Evolutionary conservation across 1,284 basidiomycete species (phyloP), one percentile per base, ranked within the genome.

Genomic region (Papiliotrema flavescens): DNA sequence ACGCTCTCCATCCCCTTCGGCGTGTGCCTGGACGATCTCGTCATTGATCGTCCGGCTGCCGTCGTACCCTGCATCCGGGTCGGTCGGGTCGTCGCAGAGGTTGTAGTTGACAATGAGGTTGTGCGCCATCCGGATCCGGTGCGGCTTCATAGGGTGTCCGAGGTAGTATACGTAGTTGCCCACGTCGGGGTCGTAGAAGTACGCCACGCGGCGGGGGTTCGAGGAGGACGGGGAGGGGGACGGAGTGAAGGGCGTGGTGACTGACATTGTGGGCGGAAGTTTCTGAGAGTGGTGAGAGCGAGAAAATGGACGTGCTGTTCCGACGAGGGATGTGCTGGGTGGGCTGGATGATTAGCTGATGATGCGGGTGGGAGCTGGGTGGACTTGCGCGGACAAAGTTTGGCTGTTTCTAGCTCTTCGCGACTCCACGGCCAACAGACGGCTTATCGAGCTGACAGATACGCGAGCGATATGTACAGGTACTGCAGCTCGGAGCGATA

Each of bases 81-180:
- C 66, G 55, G 66, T 66, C n/a, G n/a, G n/a, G 52, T 62, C 66
- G 57, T 69, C 66, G 79, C 95, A 95, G 15, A 95, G 78, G 24
- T 94, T 94, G 73, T 98, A 98, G 79, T 98, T 98, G 95, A 98
- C 98, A 53, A 98, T 95, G 39, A 99, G 83, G 8, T 93, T 94
- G 78, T 99, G 96, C 71, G 94, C 97, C 96, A 99, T 98, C 64
- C 95, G 87, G 80, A 98, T 97, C 20, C 95, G 83, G 22, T 91
- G 94, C 13, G 94, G 93, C 75, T 97, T 96, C 92, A 96, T 96
- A 1, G 76, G 78, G 56, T 80, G 76, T 6, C 73, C 75, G 67
- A 43, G 15, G 28, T 17, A 14, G 55, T 40, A 53, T 47, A 43
- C 32, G 75, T 96, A 98, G 55, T 94, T 94, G 43, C 94, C 94